These are phyloP conservation scores for Lepiota brunneoincarnata DNA, from an alignment of 768 basidiomycete genomes.

Conservation along the genomic window DNA sequence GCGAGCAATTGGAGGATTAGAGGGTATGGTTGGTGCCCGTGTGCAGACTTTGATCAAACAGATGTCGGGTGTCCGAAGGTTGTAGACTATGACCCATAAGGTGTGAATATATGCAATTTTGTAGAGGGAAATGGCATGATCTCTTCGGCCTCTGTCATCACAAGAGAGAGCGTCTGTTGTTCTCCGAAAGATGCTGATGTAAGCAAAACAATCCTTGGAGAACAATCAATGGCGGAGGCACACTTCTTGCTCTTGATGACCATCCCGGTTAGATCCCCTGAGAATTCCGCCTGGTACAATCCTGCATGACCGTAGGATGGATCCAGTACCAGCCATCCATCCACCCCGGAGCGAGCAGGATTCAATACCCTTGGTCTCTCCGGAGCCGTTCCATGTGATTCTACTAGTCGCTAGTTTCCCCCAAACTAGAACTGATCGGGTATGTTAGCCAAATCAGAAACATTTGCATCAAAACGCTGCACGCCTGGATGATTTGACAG, in stretches of 20 bases:
- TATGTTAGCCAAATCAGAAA: not conserved
- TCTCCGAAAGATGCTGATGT: no score
- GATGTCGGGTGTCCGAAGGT: not conserved
- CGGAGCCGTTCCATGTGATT: not conserved
- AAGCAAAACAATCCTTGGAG: no score
- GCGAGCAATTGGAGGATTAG: not conserved
- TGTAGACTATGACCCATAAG: no score
- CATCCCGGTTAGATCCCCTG: not conserved
- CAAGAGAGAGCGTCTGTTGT: no score
- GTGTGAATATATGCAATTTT: no score
- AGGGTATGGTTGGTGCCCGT: constrained; percentile 1
- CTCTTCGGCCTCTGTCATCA: no score
- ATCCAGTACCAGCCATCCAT: not conserved
- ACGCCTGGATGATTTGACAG: not conserved
- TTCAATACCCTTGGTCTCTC: not conserved
- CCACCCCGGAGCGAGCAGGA: not conserved
- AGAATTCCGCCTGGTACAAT: not conserved
- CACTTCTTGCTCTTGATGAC: not conserved
- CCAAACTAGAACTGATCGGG: not conserved
- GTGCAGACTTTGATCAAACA: not conserved
- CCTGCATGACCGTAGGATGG: not conserved
- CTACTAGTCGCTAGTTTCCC: not conserved
- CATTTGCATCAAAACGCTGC: not conserved
- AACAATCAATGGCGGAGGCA: not conserved
- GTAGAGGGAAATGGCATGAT: no score